Evolutionary conservation across 1,284 basidiomycete genomes (phyloP).

Genomic region (Apiotrichum domesticum): DNA sequence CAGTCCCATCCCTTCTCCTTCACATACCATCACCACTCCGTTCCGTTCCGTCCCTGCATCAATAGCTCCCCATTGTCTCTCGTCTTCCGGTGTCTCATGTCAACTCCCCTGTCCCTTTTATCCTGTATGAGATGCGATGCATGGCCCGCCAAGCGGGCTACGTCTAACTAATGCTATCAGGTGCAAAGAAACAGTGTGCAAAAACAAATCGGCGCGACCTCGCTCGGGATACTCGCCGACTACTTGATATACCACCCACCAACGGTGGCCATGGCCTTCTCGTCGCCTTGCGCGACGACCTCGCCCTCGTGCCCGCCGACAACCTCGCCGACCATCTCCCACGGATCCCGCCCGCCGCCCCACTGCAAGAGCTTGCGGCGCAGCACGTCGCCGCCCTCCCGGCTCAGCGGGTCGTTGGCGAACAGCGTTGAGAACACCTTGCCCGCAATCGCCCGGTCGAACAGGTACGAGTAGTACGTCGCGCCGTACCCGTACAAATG

Average conservation of each 20-base stretch:
- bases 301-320: slow-evolving; percentile 50
- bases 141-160: neutral
- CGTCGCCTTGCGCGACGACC: slow-evolving; percentile 56
- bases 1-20: too few species aligned
- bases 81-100: neutral
- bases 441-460: slow-evolving; percentile 91
- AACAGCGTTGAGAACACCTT: slow-evolving; percentile 81
- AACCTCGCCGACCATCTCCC: slow-evolving; percentile 80
- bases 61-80: neutral
- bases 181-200: neutral
- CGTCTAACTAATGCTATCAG: neutral
- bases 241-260: slow-evolving; percentile 61
- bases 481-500: slow-evolving; percentile 95
- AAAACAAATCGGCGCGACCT: too few species aligned
- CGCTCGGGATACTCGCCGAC: neutral
- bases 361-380: slow-evolving; percentile 68
- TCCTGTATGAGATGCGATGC: neutral
- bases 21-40: too few species aligned
- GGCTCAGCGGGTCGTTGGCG: slow-evolving; percentile 56
- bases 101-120: neutral
- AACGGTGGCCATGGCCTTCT: slow-evolving; percentile 77
- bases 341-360: slow-evolving; percentile 89
- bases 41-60: neutral
- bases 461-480: slow-evolving; percentile 95
- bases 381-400: slow-evolving; percentile 67